These are phyloP conservation scores for Sclerotinia borealis DNA, from an alignment of 2,329 filamentous ascomycete species.

Conservation along the genomic window DNA sequence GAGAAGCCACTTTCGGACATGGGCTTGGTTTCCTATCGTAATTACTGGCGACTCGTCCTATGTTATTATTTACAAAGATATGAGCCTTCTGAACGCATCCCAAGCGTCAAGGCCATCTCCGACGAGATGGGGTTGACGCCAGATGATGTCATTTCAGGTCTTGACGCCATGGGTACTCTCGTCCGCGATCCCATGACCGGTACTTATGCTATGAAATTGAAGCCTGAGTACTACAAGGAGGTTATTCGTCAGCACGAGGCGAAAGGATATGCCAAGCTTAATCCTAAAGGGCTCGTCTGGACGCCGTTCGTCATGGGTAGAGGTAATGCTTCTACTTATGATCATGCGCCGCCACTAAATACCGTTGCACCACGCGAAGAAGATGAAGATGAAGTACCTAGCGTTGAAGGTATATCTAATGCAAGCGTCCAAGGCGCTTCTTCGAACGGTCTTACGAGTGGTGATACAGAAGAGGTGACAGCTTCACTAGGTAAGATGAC, in stretches of 20 bases:
- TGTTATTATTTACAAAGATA: constrained; percentile 74
- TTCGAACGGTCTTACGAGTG: constrained; percentile 22
- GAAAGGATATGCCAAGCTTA: constrained; percentile 81
- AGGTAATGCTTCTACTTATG: constrained; percentile 73
- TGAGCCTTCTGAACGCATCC: constrained; percentile 43
- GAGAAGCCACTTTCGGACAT: constrained; percentile 98
- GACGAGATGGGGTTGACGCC: constrained; percentile 91
- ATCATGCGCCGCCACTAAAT: constrained; percentile 73
- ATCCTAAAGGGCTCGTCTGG: constrained; percentile 79
- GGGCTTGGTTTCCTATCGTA: constrained; percentile 93
- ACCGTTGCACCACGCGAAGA: constrained; percentile 85
- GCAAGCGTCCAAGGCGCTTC: constrained; percentile 24
- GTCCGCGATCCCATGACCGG: constrained; percentile 85
- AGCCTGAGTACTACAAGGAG: constrained; percentile 76
- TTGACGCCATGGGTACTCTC: constrained; percentile 84
- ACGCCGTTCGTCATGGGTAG: constrained; percentile 96
- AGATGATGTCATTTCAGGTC: constrained; percentile 89
- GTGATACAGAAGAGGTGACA: constrained; percentile 23
- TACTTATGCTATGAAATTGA: constrained; percentile 82
- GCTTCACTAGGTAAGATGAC: constrained; percentile 28
- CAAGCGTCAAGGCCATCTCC: constrained; percentile 65
- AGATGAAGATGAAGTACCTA: constrained; percentile 38
- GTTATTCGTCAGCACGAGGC: constrained; percentile 85
- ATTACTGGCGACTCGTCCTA: constrained; percentile 89
- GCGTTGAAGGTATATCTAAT: constrained; percentile 17